These are phyloP conservation scores for Solanum verrucosum DNA, from an alignment of 257 asterid genomes.

Conservation along the genomic window DNA sequence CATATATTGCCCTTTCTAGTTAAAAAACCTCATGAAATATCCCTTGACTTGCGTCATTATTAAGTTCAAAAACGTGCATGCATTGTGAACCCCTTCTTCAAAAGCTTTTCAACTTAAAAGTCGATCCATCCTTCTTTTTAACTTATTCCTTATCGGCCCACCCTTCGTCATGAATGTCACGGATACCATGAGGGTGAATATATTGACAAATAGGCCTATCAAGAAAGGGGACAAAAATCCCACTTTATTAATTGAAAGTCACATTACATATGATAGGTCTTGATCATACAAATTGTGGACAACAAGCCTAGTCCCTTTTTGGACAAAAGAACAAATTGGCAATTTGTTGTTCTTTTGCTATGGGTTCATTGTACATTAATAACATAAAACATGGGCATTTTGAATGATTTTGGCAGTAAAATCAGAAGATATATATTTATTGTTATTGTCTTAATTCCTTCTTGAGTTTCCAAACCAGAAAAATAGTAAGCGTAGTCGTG, in stretches of 20 bases:
- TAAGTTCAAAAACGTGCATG: neutral
- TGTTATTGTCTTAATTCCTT: neutral
- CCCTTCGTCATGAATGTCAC: neutral
- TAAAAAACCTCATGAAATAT: neutral
- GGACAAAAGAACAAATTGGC: neutral
- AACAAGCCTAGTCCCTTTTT: neutral
- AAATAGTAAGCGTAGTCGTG: neutral
- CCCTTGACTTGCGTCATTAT: neutral
- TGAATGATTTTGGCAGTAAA: neutral
- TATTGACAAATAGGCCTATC: neutral
- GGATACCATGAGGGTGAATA: neutral
- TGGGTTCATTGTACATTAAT: neutral
- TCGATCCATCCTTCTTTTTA: neutral
- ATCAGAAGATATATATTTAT: neutral
- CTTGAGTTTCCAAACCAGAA: neutral
- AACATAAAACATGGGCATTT: neutral
- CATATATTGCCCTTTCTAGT: neutral
- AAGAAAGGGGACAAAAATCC: neutral
- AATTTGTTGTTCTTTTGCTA: neutral
- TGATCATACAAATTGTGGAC: conserved; percentile 17
- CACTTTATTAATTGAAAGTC: neutral
- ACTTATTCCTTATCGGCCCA: neutral
- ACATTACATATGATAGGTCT: conserved; percentile 13
- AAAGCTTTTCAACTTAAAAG: neutral
- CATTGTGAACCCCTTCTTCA: neutral